A percentile compares a stretch with the other conserved stretches of the same genome.
Conservation (phyloP, 2,329 filamentous ascomycete genomes). For the Fusarium citri region DNA sequence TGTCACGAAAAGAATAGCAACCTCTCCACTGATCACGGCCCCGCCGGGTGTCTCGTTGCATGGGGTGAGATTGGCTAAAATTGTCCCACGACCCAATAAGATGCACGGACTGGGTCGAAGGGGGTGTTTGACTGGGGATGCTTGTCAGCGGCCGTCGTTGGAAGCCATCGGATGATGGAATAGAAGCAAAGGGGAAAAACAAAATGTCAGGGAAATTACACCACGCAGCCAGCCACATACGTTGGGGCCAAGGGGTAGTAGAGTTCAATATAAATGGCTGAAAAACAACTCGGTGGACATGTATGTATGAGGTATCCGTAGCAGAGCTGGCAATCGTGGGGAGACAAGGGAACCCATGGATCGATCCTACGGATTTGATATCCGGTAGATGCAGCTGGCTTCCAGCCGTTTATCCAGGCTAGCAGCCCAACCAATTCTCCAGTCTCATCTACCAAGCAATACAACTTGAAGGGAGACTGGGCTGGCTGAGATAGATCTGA, state of each 20-base stretch:
- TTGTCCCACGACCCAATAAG: conserved; percentile 97
- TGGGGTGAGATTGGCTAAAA: conserved; percentile 80
- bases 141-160: conserved; percentile 43
- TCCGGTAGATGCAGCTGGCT: conserved; percentile 20
- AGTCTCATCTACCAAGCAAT: conserved; percentile 11
- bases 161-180: conserved; percentile 33
- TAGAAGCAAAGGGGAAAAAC: conserved; percentile 41
- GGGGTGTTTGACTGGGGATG: conserved; percentile 66
- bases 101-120: conserved; percentile 75
- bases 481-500: conserved; percentile 19
- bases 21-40: conserved; percentile 85
- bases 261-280: not conserved
- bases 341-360: conserved; percentile 38
- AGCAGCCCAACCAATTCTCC: conserved; percentile 1
- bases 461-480: not conserved
- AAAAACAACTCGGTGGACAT: conserved; percentile 24
- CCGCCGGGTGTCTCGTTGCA: conserved; percentile 82
- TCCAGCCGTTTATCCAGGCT: conserved; percentile 7
- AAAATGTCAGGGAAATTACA: conserved; percentile 39
- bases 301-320: conserved; percentile 10
- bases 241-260: conserved; percentile 16
- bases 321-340: conserved; percentile 37
- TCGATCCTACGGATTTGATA: conserved; percentile 20
- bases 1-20: conserved; percentile 87
- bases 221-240: conserved; percentile 40